Evolutionary conservation across 1,284 basidiomycete species (phyloP).

Genomic region (Apiotrichum veenhuisii): DNA sequence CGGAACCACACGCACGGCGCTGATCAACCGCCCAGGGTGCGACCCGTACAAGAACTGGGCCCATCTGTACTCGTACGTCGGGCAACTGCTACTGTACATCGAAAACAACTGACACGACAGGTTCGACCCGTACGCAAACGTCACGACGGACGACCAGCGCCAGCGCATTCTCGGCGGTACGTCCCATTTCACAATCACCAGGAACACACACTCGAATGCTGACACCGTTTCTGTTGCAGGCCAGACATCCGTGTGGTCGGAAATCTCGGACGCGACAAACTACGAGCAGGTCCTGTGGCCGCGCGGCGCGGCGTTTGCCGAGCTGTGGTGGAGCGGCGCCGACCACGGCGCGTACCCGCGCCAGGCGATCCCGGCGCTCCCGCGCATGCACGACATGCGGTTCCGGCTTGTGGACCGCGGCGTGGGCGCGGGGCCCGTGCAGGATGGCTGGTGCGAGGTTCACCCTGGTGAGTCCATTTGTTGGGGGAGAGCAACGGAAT

Average conservation of each 20-base stretch:
- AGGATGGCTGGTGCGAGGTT: slow-evolving; percentile 77
- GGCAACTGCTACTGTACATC: too few relatives aligned
- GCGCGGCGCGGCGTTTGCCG: slow-evolving; percentile 69
- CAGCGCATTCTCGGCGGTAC: slow-evolving; percentile 62
- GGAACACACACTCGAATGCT: too few relatives aligned
- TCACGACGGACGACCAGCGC: slow-evolving; percentile 53
- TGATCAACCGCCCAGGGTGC: slow-evolving; percentile 57
- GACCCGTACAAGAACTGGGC: slow-evolving; percentile 75
- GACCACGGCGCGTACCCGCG: slow-evolving; percentile 26
- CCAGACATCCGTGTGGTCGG: slow-evolving; percentile 69
- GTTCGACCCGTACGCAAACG: too few relatives aligned
- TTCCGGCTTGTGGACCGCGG: slow-evolving; percentile 68
- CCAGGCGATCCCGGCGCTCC: slow-evolving; percentile 60
- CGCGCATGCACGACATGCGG: slow-evolving; percentile 68
- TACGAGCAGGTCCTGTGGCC: slow-evolving; percentile 74
- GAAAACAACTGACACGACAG: too few relatives aligned
- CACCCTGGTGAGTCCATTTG: slow-evolving; percentile 55
- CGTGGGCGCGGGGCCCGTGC: slow-evolving; percentile 63
- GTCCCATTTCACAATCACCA: too few relatives aligned
- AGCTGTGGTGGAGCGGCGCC: slow-evolving; percentile 75
- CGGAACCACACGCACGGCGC: too few relatives aligned
- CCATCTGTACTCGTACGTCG: too few relatives aligned
- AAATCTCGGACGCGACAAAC: slow-evolving; percentile 67
- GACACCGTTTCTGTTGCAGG: too few relatives aligned
- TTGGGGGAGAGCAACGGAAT: too few relatives aligned